Percentiles rank a stretch among this genome's conserved stretches.
Evolutionary conservation across 176 grass and related monocot species (phyloP).

Genomic region (Stipa capillata): DNA sequence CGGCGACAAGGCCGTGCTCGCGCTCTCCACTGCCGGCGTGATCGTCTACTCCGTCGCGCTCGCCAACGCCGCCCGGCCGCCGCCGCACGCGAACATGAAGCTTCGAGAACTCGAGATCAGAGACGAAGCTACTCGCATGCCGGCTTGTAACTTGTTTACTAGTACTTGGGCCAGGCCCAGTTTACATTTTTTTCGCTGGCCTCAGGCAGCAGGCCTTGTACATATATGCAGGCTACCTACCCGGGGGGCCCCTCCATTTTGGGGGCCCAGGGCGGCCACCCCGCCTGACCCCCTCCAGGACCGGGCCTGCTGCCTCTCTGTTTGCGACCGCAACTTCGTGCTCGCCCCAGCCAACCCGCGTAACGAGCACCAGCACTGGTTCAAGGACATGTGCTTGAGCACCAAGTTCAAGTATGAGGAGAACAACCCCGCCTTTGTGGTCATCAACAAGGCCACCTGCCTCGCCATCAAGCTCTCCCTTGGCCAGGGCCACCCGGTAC

Average conservation of each 20-base stretch:
- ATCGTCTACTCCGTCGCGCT: slow-evolving; percentile 75
- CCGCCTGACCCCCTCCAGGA: too few relatives aligned
- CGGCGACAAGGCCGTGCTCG: slow-evolving; percentile 23
- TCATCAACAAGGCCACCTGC: slow-evolving; percentile 15
- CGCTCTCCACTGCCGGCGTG: slow-evolving; percentile 54
- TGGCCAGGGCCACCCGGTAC: slow-evolving; percentile 72
- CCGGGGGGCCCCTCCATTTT: too few relatives aligned
- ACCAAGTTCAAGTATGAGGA: slow-evolving; percentile 68
- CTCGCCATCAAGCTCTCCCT: slow-evolving; percentile 81
- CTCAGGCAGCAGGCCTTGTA: too few relatives aligned
- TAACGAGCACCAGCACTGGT: slow-evolving; percentile 76
- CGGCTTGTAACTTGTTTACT: too few relatives aligned
- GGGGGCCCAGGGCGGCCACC: too few relatives aligned
- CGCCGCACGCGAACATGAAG: too few relatives aligned
- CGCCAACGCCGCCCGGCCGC: too few relatives aligned
- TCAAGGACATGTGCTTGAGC: slow-evolving; percentile 49
- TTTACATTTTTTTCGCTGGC: too few relatives aligned
- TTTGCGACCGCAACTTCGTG: slow-evolving; percentile 56
- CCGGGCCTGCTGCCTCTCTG: slow-evolving; percentile 60
- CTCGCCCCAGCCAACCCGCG: slow-evolving; percentile 54
- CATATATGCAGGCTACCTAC: too few relatives aligned
- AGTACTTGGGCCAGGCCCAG: too few relatives aligned
- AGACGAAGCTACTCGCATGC: too few relatives aligned
- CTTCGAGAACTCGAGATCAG: too few relatives aligned
- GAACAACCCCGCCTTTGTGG: slow-evolving; percentile 44